Conservation (phyloP, 2,329 filamentous ascomycete species). For the Beauveria medogensis region DNA sequence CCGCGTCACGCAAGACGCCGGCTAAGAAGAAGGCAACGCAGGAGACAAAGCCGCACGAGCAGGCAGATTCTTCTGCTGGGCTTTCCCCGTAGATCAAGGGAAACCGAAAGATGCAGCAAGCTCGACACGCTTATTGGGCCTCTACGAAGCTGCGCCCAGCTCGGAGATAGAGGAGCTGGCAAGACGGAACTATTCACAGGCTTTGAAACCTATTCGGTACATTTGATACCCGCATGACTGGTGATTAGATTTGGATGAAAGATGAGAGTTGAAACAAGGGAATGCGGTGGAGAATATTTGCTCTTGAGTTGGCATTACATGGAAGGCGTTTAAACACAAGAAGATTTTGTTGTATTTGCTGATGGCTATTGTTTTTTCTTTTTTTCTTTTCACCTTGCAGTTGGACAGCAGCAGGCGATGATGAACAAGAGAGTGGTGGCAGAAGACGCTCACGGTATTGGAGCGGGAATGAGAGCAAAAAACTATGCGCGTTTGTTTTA, state of each 20-base stretch:
- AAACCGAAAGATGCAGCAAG: neutral
- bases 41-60: slow-evolving; percentile 11
- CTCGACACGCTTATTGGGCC: neutral
- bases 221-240: neutral
- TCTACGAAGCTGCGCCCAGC: neutral
- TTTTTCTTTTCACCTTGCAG: neutral
- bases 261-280: neutral
- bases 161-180: neutral
- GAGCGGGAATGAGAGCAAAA: neutral
- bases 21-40: slow-evolving; percentile 24
- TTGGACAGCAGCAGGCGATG: neutral
- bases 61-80: neutral
- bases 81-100: neutral
- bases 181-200: neutral
- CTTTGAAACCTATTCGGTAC: neutral
- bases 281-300: neutral
- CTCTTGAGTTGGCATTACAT: slow-evolving; percentile 2
- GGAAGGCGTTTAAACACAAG: slow-evolving; percentile 1
- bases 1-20: slow-evolving; percentile 5
- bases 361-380: neutral
- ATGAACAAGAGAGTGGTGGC: neutral
- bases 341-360: neutral
- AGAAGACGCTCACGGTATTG: neutral
- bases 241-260: neutral
- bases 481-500: neutral